Percentiles rank a stretch among this genome's conserved stretches.
Evolutionary conservation across 2,329 filamentous ascomycete species (phyloP).

Genomic region (Lachnellula suecica): DNA sequence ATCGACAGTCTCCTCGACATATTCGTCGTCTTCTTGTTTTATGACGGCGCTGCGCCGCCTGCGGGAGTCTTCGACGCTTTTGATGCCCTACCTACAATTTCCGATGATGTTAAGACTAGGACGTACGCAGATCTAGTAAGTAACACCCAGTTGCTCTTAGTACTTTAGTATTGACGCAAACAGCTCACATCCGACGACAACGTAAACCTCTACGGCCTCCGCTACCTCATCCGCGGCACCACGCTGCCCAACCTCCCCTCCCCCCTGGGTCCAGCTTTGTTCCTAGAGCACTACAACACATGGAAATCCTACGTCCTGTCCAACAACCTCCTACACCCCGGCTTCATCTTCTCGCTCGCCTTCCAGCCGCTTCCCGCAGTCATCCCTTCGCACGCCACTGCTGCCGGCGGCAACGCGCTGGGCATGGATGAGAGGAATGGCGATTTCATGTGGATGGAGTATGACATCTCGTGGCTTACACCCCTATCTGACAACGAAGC

Average conservation of each 20-base stretch:
- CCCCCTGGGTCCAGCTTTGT: not conserved
- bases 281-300: not conserved
- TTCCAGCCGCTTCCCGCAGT: constrained; percentile 3
- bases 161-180: too few relatives aligned
- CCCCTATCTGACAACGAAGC: constrained; percentile 18
- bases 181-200: not conserved
- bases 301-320: constrained; percentile 1
- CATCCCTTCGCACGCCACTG: not conserved
- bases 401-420: constrained; percentile 24
- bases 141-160: too few relatives aligned
- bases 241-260: constrained; percentile 8
- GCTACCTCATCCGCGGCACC: not conserved
- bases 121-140: constrained; percentile 36
- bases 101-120: constrained; percentile 19
- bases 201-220: not conserved
- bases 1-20: constrained; percentile 20
- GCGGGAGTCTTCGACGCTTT: constrained; percentile 26
- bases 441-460: constrained; percentile 33
- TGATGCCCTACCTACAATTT: constrained; percentile 9
- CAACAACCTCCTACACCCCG: not conserved
- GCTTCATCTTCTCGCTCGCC: constrained; percentile 2
- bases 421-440: constrained; percentile 25
- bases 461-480: constrained; percentile 28
- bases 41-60: constrained; percentile 33
- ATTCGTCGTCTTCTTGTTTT: constrained; percentile 36